A percentile compares a stretch with the other conserved stretches of the same genome.
Evolutionary conservation across 2,329 filamentous ascomycete species (phyloP).

Genomic region (Claviceps digitariae): DNA sequence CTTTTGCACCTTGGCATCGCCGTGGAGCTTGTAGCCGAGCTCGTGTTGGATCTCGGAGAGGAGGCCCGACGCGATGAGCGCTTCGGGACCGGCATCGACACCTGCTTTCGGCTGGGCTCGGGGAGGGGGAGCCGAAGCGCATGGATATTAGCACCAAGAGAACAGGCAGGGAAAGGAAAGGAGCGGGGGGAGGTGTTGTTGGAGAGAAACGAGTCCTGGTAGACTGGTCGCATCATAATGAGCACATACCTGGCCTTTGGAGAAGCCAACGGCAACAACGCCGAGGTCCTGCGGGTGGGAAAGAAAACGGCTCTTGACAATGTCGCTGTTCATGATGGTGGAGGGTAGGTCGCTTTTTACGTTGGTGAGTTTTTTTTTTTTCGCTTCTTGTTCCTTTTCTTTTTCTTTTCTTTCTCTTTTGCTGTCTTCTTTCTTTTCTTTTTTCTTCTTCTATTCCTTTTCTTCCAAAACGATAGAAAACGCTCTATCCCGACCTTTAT

Average conservation of each 20-base stretch:
- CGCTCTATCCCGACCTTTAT: too few species aligned
- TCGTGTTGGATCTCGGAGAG: conserved; percentile 72
- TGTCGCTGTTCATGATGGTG: conserved; percentile 35
- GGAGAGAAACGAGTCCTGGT: too few species aligned
- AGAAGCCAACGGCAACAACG: conserved; percentile 90
- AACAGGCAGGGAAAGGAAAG: too few species aligned
- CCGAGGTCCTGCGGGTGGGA: conserved; percentile 67
- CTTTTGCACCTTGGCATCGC: conserved; percentile 68
- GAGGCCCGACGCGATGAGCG: conserved; percentile 78
- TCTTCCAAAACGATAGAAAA: too few species aligned
- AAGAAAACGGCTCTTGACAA: conserved; percentile 60
- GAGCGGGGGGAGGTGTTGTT: not conserved
- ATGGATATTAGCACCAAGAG: too few species aligned
- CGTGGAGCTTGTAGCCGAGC: conserved; percentile 76
- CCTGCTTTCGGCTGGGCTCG: conserved; percentile 63
- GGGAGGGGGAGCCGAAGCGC: not conserved
- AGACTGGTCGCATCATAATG: too few species aligned
- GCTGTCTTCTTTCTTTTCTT: not conserved
- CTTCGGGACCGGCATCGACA: conserved; percentile 80
- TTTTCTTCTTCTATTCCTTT: too few species aligned
- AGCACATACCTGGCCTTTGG: conserved; percentile 71
- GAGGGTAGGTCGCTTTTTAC: not conserved
- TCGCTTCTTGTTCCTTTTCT: not conserved
- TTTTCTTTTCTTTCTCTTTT: not conserved
- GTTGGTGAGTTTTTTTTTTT: not conserved